A percentile compares a stretch with the other conserved stretches of the same genome.
Conservation (phyloP, 192 early-diverging fungal genomes). For the Umbelopsis vinacea region DNA sequence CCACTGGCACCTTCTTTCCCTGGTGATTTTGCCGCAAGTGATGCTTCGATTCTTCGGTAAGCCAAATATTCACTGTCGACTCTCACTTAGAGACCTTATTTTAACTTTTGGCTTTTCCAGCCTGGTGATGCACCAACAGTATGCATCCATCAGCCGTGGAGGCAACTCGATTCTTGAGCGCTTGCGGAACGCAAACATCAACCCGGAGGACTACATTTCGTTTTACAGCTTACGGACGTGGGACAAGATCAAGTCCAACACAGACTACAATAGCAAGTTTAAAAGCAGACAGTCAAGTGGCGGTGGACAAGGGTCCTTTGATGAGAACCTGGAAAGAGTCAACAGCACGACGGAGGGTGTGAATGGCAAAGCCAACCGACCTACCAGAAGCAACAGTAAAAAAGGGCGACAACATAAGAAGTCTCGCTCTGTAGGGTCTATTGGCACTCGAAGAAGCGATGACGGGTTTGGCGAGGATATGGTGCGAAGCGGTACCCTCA, state of each 20-base stretch:
- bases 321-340: constrained; percentile 1
- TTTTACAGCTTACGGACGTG: constrained; percentile 79
- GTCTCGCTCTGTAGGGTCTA: background rate
- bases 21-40: constrained; percentile 73
- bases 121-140: constrained; percentile 82
- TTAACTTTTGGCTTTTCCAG: too few species aligned
- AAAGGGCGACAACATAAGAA: constrained; percentile 2
- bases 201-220: constrained; percentile 67
- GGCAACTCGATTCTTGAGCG: constrained; percentile 66
- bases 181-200: constrained; percentile 58
- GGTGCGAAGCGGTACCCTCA: constrained; percentile 10
- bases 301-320: background rate
- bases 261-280: constrained; percentile 3
- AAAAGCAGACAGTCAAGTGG: background rate
- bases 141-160: constrained; percentile 75
- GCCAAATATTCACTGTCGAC: background rate
- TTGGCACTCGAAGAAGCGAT: constrained; percentile 9
- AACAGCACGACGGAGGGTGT: background rate
- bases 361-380: background rate
- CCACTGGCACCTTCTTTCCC: constrained; percentile 85
- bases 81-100: background rate
- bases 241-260: constrained; percentile 60
- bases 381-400: background rate
- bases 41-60: constrained; percentile 66
- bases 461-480: constrained; percentile 5